Percentiles rank a stretch among this genome's conserved stretches.
These are phyloP conservation scores for Taiwanofungus camphoratus DNA, from an alignment of 1,284 basidiomycete genomes.

Conservation along the genomic window DNA sequence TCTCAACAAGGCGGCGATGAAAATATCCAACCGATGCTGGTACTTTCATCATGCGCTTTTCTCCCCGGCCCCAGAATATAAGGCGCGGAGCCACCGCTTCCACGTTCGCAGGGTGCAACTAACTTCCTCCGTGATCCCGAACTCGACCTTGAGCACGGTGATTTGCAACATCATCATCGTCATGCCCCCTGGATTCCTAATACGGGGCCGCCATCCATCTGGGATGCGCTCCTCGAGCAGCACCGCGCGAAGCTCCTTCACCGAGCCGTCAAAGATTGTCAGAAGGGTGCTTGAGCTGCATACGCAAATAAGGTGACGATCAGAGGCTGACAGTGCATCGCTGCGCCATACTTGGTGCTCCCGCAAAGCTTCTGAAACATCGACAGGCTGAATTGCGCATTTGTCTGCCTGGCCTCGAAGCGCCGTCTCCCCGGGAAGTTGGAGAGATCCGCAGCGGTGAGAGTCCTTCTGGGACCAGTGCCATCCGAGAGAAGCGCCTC, in stretches of 20 bases:
- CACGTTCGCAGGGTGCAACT: too few species aligned
- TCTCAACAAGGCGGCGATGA: too few species aligned
- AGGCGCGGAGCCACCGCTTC: too few species aligned
- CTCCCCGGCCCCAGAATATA: too few species aligned
- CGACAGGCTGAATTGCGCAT: slow-evolving; percentile 48
- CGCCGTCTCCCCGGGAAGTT: slow-evolving; percentile 51
- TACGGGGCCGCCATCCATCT: slow-evolving; percentile 60
- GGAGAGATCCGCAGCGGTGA: slow-evolving; percentile 54
- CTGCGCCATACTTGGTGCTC: slow-evolving; percentile 46
- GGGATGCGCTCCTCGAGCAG: slow-evolving; percentile 63
- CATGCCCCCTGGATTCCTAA: slow-evolving; percentile 49
- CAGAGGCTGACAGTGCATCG: background rate
- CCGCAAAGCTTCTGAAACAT: slow-evolving; percentile 54
- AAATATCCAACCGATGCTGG: too few species aligned
- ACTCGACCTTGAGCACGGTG: slow-evolving; percentile 49
- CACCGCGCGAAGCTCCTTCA: slow-evolving; percentile 48
- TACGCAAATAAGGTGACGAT: slow-evolving; percentile 1
- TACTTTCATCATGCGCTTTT: too few species aligned
- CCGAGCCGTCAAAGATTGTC: slow-evolving; percentile 57
- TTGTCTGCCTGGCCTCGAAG: slow-evolving; percentile 42
- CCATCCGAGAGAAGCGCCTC: slow-evolving; percentile 51
- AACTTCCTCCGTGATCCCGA: slow-evolving; percentile 34
- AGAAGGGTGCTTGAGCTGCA: slow-evolving; percentile 50
- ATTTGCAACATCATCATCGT: slow-evolving; percentile 54
- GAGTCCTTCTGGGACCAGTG: slow-evolving; percentile 41